A percentile compares a stretch with the other conserved stretches of the same genome.
These are phyloP conservation scores for Candolleomyces eurysporus DNA, from an alignment of 768 basidiomycete genomes.

Conservation along the genomic window DNA sequence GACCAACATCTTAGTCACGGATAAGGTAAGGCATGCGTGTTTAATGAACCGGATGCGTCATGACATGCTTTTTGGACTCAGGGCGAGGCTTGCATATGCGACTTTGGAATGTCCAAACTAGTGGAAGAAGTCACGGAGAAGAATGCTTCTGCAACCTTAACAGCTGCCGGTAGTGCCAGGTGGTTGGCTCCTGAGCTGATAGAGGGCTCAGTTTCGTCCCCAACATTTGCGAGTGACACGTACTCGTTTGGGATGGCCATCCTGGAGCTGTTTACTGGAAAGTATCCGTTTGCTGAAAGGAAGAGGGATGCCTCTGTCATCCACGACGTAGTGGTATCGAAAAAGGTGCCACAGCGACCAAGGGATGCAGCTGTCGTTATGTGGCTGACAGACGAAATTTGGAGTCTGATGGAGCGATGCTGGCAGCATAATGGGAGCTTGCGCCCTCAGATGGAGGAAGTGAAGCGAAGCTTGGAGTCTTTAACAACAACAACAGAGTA, in stretches of 20 bases:
- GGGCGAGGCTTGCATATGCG: constrained; percentile 56
- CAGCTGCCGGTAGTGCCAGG: constrained; percentile 46
- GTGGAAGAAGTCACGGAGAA: constrained; percentile 57
- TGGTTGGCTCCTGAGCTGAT: constrained; percentile 66
- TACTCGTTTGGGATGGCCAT: constrained; percentile 63
- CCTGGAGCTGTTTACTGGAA: constrained; percentile 54
- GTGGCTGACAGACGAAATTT: constrained; percentile 48
- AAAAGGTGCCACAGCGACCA: constrained; percentile 44
- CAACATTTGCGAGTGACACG: constrained; percentile 48
- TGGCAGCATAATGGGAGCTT: constrained; percentile 39
- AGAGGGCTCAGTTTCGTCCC: constrained; percentile 36
- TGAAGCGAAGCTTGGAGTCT: constrained; percentile 21
- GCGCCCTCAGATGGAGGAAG: constrained; percentile 40
- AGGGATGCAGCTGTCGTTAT: constrained; percentile 23
- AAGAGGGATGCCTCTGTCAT: constrained; percentile 52
- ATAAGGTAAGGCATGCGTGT: constrained; percentile 32
- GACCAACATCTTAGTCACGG: constrained; percentile 59
- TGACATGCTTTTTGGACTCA: constrained; percentile 18
- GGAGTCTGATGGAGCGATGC: constrained; percentile 45
- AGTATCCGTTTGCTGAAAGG: constrained; percentile 49
- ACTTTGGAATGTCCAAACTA: constrained; percentile 64
- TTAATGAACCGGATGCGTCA: neutral
- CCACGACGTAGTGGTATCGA: constrained; percentile 36
- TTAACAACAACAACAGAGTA: neutral
- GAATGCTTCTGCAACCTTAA: constrained; percentile 44